phyloP scores from a whole-genome alignment of 179 eudicot species.

The Beta lomatogona region DNA sequence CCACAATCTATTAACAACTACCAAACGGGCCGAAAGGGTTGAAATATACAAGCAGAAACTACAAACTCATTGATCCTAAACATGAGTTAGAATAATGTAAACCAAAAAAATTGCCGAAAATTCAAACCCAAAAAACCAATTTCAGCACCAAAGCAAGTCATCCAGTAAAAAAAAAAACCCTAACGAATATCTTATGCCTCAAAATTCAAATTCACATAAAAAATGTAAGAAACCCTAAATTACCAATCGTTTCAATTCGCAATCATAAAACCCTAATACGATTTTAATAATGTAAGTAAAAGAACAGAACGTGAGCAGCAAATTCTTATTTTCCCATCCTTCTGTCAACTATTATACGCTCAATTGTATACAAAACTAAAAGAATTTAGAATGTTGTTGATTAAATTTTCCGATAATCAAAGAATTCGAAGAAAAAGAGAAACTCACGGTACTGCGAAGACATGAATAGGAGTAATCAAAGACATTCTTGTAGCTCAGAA shows the following conservation, averaged over 20 bases:
- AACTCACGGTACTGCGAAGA: neutral
- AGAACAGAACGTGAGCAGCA: neutral
- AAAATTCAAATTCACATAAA: neutral
- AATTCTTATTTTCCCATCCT: neutral
- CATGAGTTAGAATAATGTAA: neutral
- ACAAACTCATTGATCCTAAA: neutral
- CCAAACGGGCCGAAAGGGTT: too few relatives aligned
- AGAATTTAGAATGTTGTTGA: neutral
- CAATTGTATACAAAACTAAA: conserved; percentile 1
- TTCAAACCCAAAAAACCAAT: neutral
- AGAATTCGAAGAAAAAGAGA: neutral
- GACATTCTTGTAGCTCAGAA: too few relatives aligned
- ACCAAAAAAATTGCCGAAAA: neutral
- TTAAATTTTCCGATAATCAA: neutral
- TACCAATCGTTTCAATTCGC: neutral
- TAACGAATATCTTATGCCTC: neutral
- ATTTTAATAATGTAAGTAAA: neutral
- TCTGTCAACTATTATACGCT: too few relatives aligned
- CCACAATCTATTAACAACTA: too few relatives aligned
- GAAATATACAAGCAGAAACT: too few relatives aligned
- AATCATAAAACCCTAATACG: neutral
- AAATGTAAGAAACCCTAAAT: neutral
- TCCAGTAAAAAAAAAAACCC: neutral
- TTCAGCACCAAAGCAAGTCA: neutral
- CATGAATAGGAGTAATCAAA: too few relatives aligned